Evolutionary conservation across 208 protist species (phyloP).

Genomic region (Endotrypanum monterogeii): DNA sequence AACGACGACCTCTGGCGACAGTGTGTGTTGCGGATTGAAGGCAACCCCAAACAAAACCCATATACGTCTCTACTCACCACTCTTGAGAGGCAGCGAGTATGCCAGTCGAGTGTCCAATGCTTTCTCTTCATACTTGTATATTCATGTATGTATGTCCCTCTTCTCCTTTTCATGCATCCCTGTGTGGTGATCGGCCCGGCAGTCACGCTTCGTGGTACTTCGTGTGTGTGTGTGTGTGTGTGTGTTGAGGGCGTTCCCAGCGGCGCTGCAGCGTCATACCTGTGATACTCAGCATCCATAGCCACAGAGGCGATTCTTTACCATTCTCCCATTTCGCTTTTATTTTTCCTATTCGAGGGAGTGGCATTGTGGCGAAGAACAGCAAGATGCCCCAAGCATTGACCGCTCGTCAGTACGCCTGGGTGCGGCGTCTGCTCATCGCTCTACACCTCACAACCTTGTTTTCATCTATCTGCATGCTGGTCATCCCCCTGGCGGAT

Average conservation of each 20-base stretch:
- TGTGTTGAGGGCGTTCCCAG: no score
- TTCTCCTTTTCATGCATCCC: background rate
- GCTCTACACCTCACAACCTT: background rate
- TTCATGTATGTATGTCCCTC: background rate
- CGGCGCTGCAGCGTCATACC: background rate
- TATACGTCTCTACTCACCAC: background rate
- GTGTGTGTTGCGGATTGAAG: background rate
- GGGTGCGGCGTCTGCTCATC: conserved; percentile 5
- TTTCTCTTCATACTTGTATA: no score
- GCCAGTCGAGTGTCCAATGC: background rate
- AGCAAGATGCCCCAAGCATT: background rate
- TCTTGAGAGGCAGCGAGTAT: background rate
- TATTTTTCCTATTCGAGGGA: background rate
- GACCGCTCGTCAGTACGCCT: conserved; percentile 6
- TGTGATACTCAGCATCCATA: background rate
- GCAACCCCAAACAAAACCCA: background rate
- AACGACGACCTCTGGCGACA: background rate
- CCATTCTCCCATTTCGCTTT: no score
- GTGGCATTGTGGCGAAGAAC: background rate
- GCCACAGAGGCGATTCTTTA: no score
- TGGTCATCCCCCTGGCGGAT: background rate
- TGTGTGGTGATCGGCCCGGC: background rate
- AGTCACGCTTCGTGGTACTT: background rate
- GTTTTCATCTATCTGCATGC: background rate
- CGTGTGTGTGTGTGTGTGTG: no score